Evolutionary conservation across 225 moss, liverwort and hornwort species (phyloP), one percentile per base, ranked within the genome.

Genomic region (Polytrichum commune): DNA sequence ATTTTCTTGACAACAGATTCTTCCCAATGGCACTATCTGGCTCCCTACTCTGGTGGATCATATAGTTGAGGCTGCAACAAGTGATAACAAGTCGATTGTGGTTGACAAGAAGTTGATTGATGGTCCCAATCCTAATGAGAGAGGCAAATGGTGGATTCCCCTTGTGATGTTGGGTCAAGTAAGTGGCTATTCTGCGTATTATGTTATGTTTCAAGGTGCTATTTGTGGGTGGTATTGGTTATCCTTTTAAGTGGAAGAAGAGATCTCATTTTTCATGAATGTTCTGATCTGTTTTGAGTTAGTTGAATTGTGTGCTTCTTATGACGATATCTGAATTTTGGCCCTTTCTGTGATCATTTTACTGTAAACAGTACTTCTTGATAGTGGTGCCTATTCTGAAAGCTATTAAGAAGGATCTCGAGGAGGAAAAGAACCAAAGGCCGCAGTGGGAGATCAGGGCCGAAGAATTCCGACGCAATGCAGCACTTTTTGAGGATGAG

Each of bases 61-160:
- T 69, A 89, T 95, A 72, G 95, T 98, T 27, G 93, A 95, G 83
- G 85, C 90, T 29, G 93, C 92, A 53, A 90, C 87, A 58, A 88
- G 89, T 67, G 74, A 82, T 19, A 78, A 70, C 53, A 53, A 85
- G 54, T 95, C 98, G 35, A 80, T 98, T 62, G 62, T 87, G 26
- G 83, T 98, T 58, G 92, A 98, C 74, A 90, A 95, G 79, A 98
- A 93, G 78, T 75, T 98, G 61, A 98, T 98, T 30, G 98, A 98
- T 61, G 98, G 98, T n/a, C 98, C 95, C 33, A 91, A 98, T 69
- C 90, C 98, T 60, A 95, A 98, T 75, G 89, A 93, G 80, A 81
- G 90, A 80, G 95, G 91, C 35, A 98, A 98, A 69, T 81, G 93
- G 75, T 95, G 95, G 98, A 98, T 98, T 57, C 98, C 95, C 66